Evolutionary conservation across 1,284 basidiomycete species (phyloP).

Genomic region (Apiotrichum mycotoxinovorans): DNA sequence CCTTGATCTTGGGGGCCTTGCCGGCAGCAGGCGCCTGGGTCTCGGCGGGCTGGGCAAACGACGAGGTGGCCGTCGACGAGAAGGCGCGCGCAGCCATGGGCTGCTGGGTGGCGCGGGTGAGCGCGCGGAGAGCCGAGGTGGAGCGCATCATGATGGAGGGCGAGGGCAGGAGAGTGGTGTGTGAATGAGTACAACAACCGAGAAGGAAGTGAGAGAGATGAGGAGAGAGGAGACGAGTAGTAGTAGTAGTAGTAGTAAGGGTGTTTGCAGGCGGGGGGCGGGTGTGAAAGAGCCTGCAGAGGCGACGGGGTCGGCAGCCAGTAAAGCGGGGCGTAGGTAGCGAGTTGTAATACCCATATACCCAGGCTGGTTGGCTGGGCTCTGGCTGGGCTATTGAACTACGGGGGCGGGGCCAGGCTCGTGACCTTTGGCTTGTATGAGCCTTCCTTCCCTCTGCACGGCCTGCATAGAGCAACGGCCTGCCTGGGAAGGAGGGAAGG

Average conservation of each 20-base stretch:
- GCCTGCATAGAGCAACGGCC: too few species aligned
- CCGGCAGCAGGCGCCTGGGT: conserved; percentile 27
- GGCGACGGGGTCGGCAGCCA: neutral
- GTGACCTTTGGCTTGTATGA: too few species aligned
- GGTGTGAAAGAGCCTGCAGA: neutral
- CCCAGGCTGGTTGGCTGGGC: conserved; percentile 1
- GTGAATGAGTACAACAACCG: neutral
- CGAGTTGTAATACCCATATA: too few species aligned
- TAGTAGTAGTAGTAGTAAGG: neutral
- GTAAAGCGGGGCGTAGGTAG: too few species aligned
- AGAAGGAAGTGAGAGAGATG: conserved; percentile 6
- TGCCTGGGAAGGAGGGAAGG: too few species aligned
- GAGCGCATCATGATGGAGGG: conserved; percentile 18
- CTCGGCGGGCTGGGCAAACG: conserved; percentile 33
- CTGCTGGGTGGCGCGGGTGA: conserved; percentile 9
- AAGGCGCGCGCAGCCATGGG: conserved; percentile 27
- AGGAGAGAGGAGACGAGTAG: neutral
- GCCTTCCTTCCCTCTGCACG: too few species aligned
- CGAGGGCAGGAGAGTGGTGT: neutral
- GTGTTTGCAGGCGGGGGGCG: neutral
- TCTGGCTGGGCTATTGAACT: neutral
- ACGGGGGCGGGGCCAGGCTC: too few species aligned
- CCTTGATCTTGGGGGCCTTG: conserved; percentile 60
- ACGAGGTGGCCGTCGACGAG: conserved; percentile 29
- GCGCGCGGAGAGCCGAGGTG: conserved; percentile 19